Evolutionary conservation across 1,284 basidiomycete species (phyloP).

Genomic region (Sphaerobolus stellatus): DNA sequence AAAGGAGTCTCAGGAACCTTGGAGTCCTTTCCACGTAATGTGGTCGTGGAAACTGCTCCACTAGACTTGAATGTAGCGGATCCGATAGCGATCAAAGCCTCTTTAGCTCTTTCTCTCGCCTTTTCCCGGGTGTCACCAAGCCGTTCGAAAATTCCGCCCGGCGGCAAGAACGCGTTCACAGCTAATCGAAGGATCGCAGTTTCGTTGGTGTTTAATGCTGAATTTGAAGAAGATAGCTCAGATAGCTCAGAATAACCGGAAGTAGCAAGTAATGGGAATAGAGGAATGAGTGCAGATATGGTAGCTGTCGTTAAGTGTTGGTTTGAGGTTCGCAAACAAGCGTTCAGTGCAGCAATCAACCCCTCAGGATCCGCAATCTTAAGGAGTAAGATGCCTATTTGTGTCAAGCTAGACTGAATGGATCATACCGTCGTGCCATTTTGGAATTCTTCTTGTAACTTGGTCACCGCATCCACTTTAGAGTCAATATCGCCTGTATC

Average conservation of each 20-base stretch:
- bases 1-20: conserved; percentile 78
- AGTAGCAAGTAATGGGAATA: conserved; percentile 61
- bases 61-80: conserved; percentile 63
- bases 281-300: conserved; percentile 58
- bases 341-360: conserved; percentile 66
- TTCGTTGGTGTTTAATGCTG: conserved; percentile 46
- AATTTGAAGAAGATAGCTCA: conserved; percentile 43
- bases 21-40: conserved; percentile 48
- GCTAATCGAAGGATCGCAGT: conserved; percentile 60
- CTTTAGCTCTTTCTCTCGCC: conserved; percentile 72
- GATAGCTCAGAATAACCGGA: conserved; percentile 50
- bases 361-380: conserved; percentile 71
- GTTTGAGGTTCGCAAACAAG: conserved; percentile 76
- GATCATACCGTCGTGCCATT: conserved; percentile 58
- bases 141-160: conserved; percentile 77
- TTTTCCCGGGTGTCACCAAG: conserved; percentile 78
- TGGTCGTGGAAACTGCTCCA: conserved; percentile 38
- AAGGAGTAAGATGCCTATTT: conserved; percentile 11
- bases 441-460: conserved; percentile 72
- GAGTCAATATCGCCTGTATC: conserved; percentile 64
- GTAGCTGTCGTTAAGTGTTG: conserved; percentile 78
- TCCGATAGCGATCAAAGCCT: conserved; percentile 69
- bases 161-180: conserved; percentile 64
- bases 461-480: conserved; percentile 74
- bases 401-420: not conserved